phyloP scores from a whole-genome alignment of 768 basidiomycete species.

The Dendrothele bispora region DNA sequence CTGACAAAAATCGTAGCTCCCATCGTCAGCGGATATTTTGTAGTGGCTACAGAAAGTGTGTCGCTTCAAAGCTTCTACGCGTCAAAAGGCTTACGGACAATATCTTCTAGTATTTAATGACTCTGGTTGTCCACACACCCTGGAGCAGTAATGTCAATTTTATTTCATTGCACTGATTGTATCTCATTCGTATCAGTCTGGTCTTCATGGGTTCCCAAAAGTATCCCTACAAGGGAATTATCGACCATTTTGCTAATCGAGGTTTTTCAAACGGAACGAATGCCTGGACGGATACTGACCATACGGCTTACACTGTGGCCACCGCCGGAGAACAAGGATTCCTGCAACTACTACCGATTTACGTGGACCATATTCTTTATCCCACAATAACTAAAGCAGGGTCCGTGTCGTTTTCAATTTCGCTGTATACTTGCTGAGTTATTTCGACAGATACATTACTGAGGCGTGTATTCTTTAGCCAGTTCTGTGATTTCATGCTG shows the following conservation, averaged over 20 bases:
- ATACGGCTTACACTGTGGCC: conserved; percentile 94
- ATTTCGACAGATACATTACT: conserved; percentile 46
- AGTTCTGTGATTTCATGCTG: background rate
- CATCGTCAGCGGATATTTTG: conserved; percentile 89
- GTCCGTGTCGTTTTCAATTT: conserved; percentile 46
- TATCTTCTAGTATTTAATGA: conserved; percentile 86
- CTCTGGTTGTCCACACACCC: conserved; percentile 91
- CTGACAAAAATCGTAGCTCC: no score
- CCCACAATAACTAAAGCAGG: conserved; percentile 91
- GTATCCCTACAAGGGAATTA: conserved; percentile 94
- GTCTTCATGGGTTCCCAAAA: conserved; percentile 96
- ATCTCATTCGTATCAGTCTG: conserved; percentile 44
- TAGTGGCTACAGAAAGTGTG: conserved; percentile 87
- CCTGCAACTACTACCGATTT: conserved; percentile 82
- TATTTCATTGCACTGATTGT: conserved; percentile 4
- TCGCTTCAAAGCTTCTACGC: no score
- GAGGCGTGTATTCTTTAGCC: conserved; percentile 40
- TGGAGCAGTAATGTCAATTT: conserved; percentile 70
- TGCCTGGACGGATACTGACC: conserved; percentile 96
- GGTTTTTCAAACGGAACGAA: conserved; percentile 91
- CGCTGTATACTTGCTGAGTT: conserved; percentile 10
- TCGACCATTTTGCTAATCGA: conserved; percentile 93
- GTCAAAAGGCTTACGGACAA: no score
- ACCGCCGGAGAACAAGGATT: conserved; percentile 96
- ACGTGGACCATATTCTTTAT: conserved; percentile 94